These are phyloP conservation scores for Diaporthe batatas DNA, from an alignment of 2,329 filamentous ascomycete genomes.

Conservation along the genomic window DNA sequence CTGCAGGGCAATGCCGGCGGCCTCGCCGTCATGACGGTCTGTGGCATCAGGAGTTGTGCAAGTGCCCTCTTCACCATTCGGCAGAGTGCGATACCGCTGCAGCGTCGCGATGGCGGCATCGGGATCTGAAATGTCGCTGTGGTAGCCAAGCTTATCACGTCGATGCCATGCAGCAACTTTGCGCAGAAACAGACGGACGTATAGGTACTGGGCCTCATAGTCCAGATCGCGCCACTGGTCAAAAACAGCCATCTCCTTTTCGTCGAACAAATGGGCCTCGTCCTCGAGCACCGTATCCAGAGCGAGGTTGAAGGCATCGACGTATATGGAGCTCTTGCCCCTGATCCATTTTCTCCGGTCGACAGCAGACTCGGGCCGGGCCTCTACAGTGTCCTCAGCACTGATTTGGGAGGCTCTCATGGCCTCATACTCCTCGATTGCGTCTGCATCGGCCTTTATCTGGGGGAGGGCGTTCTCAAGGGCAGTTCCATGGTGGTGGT, in stretches of 20 bases:
- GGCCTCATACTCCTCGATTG: slow-evolving; percentile 84
- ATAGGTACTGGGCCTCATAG: slow-evolving; percentile 94
- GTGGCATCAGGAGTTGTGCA: slow-evolving; percentile 11
- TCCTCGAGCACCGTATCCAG: slow-evolving; percentile 90
- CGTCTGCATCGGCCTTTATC: slow-evolving; percentile 75
- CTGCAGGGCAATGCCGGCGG: slow-evolving; percentile 55
- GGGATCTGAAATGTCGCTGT: slow-evolving; percentile 84
- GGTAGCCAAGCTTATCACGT: slow-evolving; percentile 80
- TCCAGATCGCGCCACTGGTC: slow-evolving; percentile 77
- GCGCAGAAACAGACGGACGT: slow-evolving; percentile 91
- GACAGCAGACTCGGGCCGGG: slow-evolving; percentile 59
- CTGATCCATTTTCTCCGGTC: slow-evolving; percentile 72
- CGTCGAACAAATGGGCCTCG: slow-evolving; percentile 88
- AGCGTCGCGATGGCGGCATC: slow-evolving; percentile 74
- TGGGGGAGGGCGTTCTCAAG: slow-evolving; percentile 79
- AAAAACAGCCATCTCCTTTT: slow-evolving; percentile 83
- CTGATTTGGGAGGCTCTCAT: slow-evolving; percentile 69
- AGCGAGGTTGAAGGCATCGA: slow-evolving; percentile 96
- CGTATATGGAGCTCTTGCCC: slow-evolving; percentile 91
- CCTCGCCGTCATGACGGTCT: slow-evolving; percentile 42
- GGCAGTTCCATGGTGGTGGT: slow-evolving; percentile 64
- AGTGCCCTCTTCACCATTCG: not conserved
- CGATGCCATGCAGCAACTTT: slow-evolving; percentile 95
- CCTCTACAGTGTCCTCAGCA: slow-evolving; percentile 58
- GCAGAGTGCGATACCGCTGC: slow-evolving; percentile 68